phyloP scores from a whole-genome alignment of 129 eudicot species.

The Flaveria trinervia region DNA sequence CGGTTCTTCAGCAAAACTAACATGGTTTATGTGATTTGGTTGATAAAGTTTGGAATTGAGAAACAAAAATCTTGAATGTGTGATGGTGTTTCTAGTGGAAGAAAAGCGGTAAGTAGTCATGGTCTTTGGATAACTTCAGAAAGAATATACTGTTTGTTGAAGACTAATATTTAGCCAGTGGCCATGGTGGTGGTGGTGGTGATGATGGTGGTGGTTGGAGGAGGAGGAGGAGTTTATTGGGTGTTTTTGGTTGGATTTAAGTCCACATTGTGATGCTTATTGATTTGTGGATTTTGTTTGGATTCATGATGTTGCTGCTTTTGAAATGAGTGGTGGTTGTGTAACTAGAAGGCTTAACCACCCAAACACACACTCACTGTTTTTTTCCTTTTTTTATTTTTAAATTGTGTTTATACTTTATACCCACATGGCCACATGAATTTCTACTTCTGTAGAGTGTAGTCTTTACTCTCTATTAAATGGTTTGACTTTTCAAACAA shows the following conservation, averaged over 20 bases:
- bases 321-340: slow-evolving; percentile 62
- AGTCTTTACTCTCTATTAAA: background rate
- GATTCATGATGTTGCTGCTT: slow-evolving; percentile 45
- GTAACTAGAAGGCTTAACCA: slow-evolving; percentile 36
- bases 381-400: background rate
- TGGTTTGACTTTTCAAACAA: slow-evolving; percentile 3
- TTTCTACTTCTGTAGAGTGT: slow-evolving; percentile 9
- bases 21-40: slow-evolving; percentile 38
- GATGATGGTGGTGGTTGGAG: slow-evolving; percentile 15
- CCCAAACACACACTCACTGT: slow-evolving; percentile 33
- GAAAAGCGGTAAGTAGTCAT: slow-evolving; percentile 76
- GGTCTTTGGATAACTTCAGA: slow-evolving; percentile 19
- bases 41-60: slow-evolving; percentile 39
- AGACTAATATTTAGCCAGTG: slow-evolving; percentile 33
- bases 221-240: slow-evolving; percentile 30
- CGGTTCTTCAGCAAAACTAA: slow-evolving; percentile 35
- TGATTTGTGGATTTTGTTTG: slow-evolving; percentile 43
- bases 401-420: slow-evolving; percentile 21
- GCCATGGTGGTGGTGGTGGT: slow-evolving; percentile 46
- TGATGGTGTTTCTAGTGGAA: slow-evolving; percentile 55
- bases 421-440: slow-evolving; percentile 34
- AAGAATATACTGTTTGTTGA: slow-evolving; percentile 38
- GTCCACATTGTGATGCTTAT: slow-evolving; percentile 36
- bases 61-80: slow-evolving; percentile 38
- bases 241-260: background rate